phyloP scores from a whole-genome alignment of 176 grass and related monocot species.

The Cenchrus purpureus region DNA sequence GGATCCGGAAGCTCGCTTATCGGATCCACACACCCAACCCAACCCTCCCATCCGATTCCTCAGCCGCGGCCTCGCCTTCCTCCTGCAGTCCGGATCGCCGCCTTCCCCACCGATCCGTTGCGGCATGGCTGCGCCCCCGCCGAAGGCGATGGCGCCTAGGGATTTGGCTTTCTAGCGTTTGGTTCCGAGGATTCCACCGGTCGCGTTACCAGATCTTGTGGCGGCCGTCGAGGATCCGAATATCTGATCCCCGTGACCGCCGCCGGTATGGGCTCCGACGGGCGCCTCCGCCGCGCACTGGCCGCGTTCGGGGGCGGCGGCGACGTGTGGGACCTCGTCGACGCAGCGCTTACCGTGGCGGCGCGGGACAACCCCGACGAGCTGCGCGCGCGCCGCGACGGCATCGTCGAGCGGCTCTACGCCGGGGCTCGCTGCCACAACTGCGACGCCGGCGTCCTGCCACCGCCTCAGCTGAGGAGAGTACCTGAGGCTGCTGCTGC shows the following conservation, averaged over 20 bases:
- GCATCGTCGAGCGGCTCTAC: conserved; percentile 76
- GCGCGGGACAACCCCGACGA: conserved; percentile 58
- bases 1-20: conserved; percentile 2
- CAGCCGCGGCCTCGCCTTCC: background rate
- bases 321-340: conserved; percentile 78
- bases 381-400: conserved; percentile 72
- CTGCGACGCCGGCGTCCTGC: conserved; percentile 39
- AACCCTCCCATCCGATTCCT: conserved; percentile 23
- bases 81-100: conserved; percentile 37
- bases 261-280: conserved; percentile 53
- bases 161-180: conserved; percentile 7
- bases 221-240: conserved; percentile 10
- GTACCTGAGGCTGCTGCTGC: background rate
- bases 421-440: conserved; percentile 44
- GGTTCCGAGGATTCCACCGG: background rate
- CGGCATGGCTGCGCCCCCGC: conserved; percentile 44
- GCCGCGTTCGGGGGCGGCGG: conserved; percentile 38
- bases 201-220: conserved; percentile 10
- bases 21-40: conserved; percentile 16
- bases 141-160: conserved; percentile 30
- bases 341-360: conserved; percentile 61
- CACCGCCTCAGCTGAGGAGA: background rate
- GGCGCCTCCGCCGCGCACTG: conserved; percentile 59
- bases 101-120: conserved; percentile 44
- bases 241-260: background rate